Conservation (phyloP, 106 monocot genomes). For the Dendrobium nobile region DNA sequence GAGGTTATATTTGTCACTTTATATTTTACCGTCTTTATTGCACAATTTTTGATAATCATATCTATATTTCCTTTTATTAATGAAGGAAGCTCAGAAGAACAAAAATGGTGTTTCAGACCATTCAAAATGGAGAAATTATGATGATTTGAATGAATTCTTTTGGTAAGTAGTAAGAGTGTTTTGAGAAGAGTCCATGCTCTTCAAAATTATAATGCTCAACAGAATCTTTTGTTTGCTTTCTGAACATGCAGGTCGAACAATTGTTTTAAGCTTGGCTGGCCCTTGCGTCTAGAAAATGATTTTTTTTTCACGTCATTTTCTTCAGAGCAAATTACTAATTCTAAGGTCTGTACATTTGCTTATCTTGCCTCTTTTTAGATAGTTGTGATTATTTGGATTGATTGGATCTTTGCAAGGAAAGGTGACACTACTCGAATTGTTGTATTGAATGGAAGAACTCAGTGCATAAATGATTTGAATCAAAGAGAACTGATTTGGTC, state of each 20-base stretch:
- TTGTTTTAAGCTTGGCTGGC: slow-evolving; percentile 88
- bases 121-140: slow-evolving; percentile 81
- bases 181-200: neutral
- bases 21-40: neutral
- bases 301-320: slow-evolving; percentile 48
- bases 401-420: neutral
- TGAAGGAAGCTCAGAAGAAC: slow-evolving; percentile 70
- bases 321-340: slow-evolving; percentile 11
- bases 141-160: slow-evolving; percentile 75
- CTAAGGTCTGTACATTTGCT: slow-evolving; percentile 28
- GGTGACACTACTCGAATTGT: neutral
- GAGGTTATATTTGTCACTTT: slow-evolving; percentile 26
- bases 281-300: slow-evolving; percentile 48
- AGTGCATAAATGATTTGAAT: neutral
- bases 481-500: neutral
- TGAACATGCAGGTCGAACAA: slow-evolving; percentile 49
- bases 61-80: slow-evolving; percentile 11
- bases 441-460: neutral
- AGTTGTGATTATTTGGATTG: neutral
- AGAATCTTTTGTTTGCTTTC: neutral
- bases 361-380: neutral
- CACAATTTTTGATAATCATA: neutral
- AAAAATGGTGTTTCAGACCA: slow-evolving; percentile 58
- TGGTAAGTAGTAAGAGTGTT: slow-evolving; percentile 30
- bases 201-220: neutral